Evolutionary conservation across 2,329 filamentous ascomycete genomes (phyloP), one percentile per base, ranked within the genome.

Genomic region (Calonectria ilicicola): DNA sequence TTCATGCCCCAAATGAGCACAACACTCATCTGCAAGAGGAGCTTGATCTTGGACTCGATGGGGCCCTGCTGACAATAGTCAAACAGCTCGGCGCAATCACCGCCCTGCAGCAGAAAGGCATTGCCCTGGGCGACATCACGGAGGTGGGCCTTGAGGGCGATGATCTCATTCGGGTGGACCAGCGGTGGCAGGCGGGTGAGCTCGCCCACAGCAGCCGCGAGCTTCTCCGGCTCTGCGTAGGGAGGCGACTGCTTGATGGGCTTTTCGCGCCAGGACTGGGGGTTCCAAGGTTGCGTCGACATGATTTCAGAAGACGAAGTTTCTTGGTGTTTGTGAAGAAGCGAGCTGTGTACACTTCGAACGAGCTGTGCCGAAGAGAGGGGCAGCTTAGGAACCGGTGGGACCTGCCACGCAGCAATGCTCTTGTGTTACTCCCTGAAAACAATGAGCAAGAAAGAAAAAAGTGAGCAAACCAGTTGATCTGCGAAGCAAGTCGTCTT

Each of bases 71-170:
- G 93, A 85, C 97, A 99, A 87, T 99, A 99, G 84, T 97, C 95
- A 81, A 99, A 99, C 12, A 98, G 90, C 86, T 99, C 97, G 19
- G 97, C 97, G 82, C 97, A 99, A 85, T 99, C 97, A 74, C 96
- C 97, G 72, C 97, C 97, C 86, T 99, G 97, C 5, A 99, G 91
- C 12, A 99, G 89, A 83, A 99, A 98, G 15, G 96, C 95, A 76
- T 96, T 95, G 40, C 97, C 97, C 42, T 94, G 87, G 6, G 97
- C 97, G 7, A 98, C 97, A 85, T 98, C 95, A 72, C 91, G 91
- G 26, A 99, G 89, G 79, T 91, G 93, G 65, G 91, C 88, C 81
- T 95, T 95, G 66, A 99, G 89, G 75, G 91, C 93, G 78, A 91
- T 88, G 80, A 99, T 98, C 85, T 97, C 95, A 62, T 89, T 89